These are phyloP conservation scores for Hyphopichia pseudoburtonii DNA, from an alignment of 1,139 yeast genomes.

Conservation along the genomic window DNA sequence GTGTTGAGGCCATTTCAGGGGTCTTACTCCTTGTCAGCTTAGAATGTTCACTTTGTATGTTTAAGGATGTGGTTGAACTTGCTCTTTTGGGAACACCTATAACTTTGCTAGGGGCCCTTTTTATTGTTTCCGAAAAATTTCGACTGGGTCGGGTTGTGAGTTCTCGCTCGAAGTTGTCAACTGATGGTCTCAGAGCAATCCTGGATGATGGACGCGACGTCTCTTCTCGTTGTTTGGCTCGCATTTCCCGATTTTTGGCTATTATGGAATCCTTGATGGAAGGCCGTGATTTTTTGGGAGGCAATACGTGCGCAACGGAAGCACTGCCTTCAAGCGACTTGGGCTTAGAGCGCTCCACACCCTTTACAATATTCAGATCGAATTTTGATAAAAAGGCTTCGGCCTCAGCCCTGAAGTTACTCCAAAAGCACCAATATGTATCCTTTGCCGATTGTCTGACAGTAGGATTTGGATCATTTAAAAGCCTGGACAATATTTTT, in stretches of 20 bases:
- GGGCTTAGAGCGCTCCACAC: constrained; percentile 52
- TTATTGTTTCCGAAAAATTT: constrained; percentile 4
- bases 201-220: constrained; percentile 27
- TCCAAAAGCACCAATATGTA: constrained; percentile 70
- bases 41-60: background rate
- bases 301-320: constrained; percentile 9
- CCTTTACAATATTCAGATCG: constrained; percentile 38
- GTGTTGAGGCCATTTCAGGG: background rate
- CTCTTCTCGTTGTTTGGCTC: constrained; percentile 20
- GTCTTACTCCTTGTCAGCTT: background rate
- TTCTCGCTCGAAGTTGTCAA: constrained; percentile 1
- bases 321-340: constrained; percentile 7
- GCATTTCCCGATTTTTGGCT: constrained; percentile 34
- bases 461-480: constrained; percentile 76
- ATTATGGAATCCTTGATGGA: constrained; percentile 35
- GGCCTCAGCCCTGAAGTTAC: constrained; percentile 47
- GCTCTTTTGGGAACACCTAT: constrained; percentile 10
- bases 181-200: constrained; percentile 1
- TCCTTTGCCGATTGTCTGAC: constrained; percentile 77
- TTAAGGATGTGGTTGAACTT: background rate
- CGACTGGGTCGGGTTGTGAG: constrained; percentile 1
- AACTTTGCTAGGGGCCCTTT: background rate
- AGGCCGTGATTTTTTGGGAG: constrained; percentile 19
- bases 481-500: constrained; percentile 56
- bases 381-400: constrained; percentile 51